These are phyloP conservation scores for Saccharum spontaneum DNA, from an alignment of 176 grass and related monocot genomes.

Conservation along the genomic window DNA sequence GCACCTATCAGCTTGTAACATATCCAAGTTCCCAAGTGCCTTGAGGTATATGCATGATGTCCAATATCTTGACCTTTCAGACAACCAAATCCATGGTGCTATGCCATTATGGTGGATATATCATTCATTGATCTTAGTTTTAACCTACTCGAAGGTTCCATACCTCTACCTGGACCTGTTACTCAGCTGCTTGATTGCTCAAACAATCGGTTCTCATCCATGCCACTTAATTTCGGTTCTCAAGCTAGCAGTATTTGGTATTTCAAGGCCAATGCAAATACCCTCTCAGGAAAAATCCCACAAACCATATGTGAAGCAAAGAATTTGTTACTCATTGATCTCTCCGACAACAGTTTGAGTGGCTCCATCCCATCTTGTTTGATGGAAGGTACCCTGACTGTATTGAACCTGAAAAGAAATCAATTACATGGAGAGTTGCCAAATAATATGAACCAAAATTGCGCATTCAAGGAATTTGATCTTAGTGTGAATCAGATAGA, in stretches of 20 bases:
- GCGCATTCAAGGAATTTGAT: neutral
- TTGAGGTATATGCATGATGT: neutral
- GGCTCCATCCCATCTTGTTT: neutral
- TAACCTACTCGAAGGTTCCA: slow-evolving; percentile 2
- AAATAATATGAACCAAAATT: neutral
- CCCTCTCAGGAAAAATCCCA: slow-evolving; percentile 11
- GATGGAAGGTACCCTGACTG: neutral
- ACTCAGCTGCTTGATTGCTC: neutral
- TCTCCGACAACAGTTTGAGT: neutral
- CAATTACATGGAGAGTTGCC: neutral
- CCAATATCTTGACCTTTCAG: slow-evolving; percentile 49
- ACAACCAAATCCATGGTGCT: slow-evolving; percentile 43
- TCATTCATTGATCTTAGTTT: neutral
- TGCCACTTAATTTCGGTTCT: slow-evolving; percentile 18
- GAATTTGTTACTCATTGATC: neutral
- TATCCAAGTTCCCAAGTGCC: slow-evolving; percentile 45
- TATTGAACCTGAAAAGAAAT: neutral
- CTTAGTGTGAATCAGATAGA: neutral
- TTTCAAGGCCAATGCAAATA: slow-evolving; percentile 15
- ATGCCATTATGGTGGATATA: slow-evolving; percentile 4
- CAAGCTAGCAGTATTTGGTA: neutral
- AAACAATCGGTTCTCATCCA: slow-evolving; percentile 30
- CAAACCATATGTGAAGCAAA: neutral
- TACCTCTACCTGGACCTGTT: slow-evolving; percentile 4
- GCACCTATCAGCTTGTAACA: slow-evolving; percentile 49